These are phyloP conservation scores for Aspergillus quadricinctus DNA, from an alignment of 2,329 filamentous ascomycete species.

Conservation along the genomic window DNA sequence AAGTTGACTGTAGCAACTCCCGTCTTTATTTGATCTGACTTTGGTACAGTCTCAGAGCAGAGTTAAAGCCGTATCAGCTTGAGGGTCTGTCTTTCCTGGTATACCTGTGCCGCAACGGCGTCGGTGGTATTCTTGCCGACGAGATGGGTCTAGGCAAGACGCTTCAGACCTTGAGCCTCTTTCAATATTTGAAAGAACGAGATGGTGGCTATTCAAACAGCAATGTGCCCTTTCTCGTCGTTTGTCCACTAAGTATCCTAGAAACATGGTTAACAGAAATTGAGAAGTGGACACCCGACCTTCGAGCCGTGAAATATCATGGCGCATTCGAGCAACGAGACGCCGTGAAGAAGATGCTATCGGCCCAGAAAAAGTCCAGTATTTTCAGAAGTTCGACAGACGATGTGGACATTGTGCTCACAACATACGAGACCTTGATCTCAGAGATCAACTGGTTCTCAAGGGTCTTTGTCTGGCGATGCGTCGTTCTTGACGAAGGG, in stretches of 20 bases:
- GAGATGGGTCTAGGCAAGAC: conserved; percentile 33
- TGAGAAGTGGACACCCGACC: conserved; percentile 42
- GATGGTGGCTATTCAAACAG: conserved; percentile 5
- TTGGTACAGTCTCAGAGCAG: conserved; percentile 43
- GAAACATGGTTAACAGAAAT: conserved; percentile 48
- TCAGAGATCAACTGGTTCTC: conserved; percentile 48
- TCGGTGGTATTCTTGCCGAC: conserved; percentile 24
- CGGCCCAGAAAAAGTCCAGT: not conserved
- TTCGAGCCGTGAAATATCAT: conserved; percentile 48
- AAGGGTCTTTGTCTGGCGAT: conserved; percentile 49
- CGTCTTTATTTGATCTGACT: not conserved
- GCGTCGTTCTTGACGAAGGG: conserved; percentile 52
- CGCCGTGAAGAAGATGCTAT: conserved; percentile 13
- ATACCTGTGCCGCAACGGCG: conserved; percentile 27
- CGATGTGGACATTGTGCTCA: conserved; percentile 38
- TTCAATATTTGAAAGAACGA: conserved; percentile 46
- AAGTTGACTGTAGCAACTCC: not conserved
- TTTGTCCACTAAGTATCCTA: conserved; percentile 50
- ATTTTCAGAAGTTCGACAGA: conserved; percentile 10
- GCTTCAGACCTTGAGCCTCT: conserved; percentile 33
- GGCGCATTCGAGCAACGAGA: conserved; percentile 42
- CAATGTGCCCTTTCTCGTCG: conserved; percentile 30
- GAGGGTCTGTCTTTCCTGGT: conserved; percentile 49
- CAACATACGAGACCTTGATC: conserved; percentile 48
- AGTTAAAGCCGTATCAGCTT: conserved; percentile 50